phyloP scores from a whole-genome alignment of 345 rosid genomes.

The Populus nigra region DNA sequence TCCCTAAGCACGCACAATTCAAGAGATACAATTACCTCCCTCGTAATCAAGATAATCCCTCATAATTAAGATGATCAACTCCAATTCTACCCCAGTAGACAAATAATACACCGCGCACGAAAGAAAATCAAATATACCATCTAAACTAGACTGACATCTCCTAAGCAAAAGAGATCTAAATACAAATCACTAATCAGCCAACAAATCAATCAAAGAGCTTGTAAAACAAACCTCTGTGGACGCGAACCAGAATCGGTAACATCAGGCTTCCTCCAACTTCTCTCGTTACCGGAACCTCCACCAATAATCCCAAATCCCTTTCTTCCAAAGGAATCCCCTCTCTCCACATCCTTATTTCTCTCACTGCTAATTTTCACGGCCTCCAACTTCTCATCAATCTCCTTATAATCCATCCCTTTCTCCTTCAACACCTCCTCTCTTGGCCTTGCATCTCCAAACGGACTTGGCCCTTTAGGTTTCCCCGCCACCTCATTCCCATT shows the following conservation, averaged over 20 bases:
- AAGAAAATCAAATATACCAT: not conserved
- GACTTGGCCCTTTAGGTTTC: conserved; percentile 65
- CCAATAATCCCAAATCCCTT: conserved; percentile 44
- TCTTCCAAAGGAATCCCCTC: conserved; percentile 39
- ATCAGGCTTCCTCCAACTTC: conserved; percentile 61
- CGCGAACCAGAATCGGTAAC: conserved; percentile 13
- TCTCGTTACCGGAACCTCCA: conserved; percentile 21
- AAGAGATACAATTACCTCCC: not conserved
- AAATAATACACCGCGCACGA: not conserved
- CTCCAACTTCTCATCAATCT: conserved; percentile 86
- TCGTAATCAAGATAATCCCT: not conserved
- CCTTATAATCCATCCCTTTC: conserved; percentile 89
- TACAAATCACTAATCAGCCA: not conserved
- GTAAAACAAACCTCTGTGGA: conserved; percentile 32
- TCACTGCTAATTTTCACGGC: conserved; percentile 36
- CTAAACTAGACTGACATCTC: not conserved
- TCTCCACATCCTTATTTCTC: conserved; percentile 42
- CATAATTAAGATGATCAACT: not conserved
- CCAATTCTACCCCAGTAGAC: not conserved
- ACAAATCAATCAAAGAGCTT: not conserved
- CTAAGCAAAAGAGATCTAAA: not conserved
- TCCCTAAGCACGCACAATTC: not conserved
- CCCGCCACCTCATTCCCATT: conserved; percentile 24
- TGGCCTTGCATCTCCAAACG: conserved; percentile 92
- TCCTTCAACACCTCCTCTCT: conserved; percentile 92